Evolutionary conservation across 371 early-diverging fungal species (phyloP).

Genomic region (Massospora cicadina): DNA sequence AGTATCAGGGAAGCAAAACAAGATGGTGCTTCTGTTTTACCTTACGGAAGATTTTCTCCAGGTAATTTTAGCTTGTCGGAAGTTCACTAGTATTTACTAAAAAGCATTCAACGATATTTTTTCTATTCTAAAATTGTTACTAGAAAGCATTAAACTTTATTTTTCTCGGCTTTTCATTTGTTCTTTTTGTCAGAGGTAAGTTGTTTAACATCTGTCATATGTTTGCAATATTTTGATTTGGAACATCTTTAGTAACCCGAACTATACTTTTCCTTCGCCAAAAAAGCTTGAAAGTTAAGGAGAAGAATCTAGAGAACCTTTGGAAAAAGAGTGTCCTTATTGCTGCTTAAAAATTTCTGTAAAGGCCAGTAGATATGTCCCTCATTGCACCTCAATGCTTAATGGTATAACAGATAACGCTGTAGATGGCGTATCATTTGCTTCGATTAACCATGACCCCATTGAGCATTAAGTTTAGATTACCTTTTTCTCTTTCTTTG

Average conservation of each 20-base stretch:
- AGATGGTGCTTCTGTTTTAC: neutral
- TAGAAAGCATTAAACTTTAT: conserved; percentile 10
- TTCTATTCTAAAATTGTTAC: too few relatives aligned
- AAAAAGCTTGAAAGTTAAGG: neutral
- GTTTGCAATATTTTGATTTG: neutral
- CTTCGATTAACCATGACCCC: too few relatives aligned
- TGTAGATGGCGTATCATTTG: too few relatives aligned
- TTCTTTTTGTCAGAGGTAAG: neutral
- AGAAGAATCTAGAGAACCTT: neutral
- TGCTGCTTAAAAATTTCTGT: neutral
- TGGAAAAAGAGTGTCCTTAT: conserved; percentile 2
- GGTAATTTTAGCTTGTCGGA: neutral
- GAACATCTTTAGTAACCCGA: neutral
- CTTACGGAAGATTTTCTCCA: conserved; percentile 5
- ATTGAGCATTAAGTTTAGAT: too few relatives aligned
- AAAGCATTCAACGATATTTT: too few relatives aligned
- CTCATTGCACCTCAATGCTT: too few relatives aligned
- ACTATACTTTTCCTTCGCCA: neutral
- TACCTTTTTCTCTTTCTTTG: too few relatives aligned
- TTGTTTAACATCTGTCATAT: neutral
- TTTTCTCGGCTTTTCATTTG: conserved; percentile 1
- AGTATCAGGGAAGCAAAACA: neutral
- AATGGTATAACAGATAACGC: too few relatives aligned
- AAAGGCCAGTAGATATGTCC: too few relatives aligned
- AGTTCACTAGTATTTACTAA: neutral